These are phyloP conservation scores for Fereydounia khargensis DNA, from an alignment of 1,284 basidiomycete genomes.

Conservation along the genomic window DNA sequence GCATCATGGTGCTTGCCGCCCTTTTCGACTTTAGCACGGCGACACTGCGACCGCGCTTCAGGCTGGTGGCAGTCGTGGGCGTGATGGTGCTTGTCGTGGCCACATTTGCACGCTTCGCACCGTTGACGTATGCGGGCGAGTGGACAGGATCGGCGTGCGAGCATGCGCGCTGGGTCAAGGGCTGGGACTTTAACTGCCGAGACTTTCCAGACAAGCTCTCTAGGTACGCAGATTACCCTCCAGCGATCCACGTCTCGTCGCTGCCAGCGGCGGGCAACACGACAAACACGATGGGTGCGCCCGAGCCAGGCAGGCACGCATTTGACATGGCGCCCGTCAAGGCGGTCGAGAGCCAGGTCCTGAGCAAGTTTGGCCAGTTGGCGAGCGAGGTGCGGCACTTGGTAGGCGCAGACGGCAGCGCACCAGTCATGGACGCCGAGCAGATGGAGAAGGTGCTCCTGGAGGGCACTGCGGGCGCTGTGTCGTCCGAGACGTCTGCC, in stretches of 20 bases:
- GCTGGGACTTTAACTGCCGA: constrained; percentile 93
- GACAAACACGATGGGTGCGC: constrained; percentile 3
- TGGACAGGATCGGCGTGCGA: constrained; percentile 84
- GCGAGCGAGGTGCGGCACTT: constrained; percentile 11
- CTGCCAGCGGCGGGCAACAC: constrained; percentile 1
- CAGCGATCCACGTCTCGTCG: constrained; percentile 8
- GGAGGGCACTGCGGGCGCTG: constrained; percentile 30
- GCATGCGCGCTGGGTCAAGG: constrained; percentile 78
- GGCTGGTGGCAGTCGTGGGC: constrained; percentile 75
- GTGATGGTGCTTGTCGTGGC: constrained; percentile 73
- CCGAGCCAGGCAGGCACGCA: constrained; percentile 30
- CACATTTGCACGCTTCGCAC: constrained; percentile 76
- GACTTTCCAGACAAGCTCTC: constrained; percentile 36
- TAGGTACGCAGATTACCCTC: constrained; percentile 33
- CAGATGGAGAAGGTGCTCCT: constrained; percentile 40
- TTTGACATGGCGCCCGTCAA: constrained; percentile 23
- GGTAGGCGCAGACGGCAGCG: constrained; percentile 10
- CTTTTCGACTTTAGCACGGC: constrained; percentile 85
- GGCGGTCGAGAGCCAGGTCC: constrained; percentile 10
- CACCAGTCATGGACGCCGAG: constrained; percentile 39
- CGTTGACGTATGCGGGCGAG: constrained; percentile 76
- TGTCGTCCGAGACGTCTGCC: too few species aligned
- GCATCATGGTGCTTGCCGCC: constrained; percentile 74
- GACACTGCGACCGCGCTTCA: constrained; percentile 70
- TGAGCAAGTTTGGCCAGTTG: constrained; percentile 3